Base-by-base conservation (phyloP, 2,329 filamentous ascomycete genomes). In the Trichoderma harzianum region DNA sequence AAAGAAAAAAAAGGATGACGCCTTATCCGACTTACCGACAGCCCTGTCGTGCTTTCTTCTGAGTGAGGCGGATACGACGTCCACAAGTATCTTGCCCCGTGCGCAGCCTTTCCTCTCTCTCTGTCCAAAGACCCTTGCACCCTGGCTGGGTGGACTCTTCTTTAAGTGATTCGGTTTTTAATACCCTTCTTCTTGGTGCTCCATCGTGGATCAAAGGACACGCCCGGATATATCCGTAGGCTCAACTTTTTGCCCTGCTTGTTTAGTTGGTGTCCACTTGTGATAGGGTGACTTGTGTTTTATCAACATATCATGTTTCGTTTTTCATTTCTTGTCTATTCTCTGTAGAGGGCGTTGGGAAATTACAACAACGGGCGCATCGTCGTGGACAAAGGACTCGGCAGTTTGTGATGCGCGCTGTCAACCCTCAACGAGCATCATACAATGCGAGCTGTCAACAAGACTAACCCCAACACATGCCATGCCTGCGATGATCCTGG, bases 11-110 rank as follows among this genome's bases (percentile, higher is more conserved):
- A 69, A 69, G 57, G n/a, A 69, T 62, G 66, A 62, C 66, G 66
- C 66, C 66, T 69, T 69, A 61, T 61, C 66, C 66, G 66, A 62
- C 28, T 69, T 69, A 51, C 66, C 57, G 66, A 69, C 34, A 62
- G 66, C 66, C 66, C 66, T 69, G 57, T 53, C 66, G 47, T 61
- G 55, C 34, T 24, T 32, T n/a, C 32, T 34, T 53, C n/a, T 68
- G 12, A 36, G 39, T 47, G 47, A 55, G 63, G 64, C 47, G 51
- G 47, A 53, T 57, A 55, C 14, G 8, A 53, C 47, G 21, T 32
- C 53, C 28, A 53, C 30, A 36, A 39, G 26, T 61, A 16, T 26
- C 36, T 62, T 69, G 57, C 55, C 36, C 66, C 57, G 57, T 69
- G 57, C 66, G 57, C n/a, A 18, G 30, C 12, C 53, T 8, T 57